Evolutionary conservation across 345 rosid genomes (phyloP), one percentile per base, ranked within the genome.

Genomic region (Mercurialis annua): DNA sequence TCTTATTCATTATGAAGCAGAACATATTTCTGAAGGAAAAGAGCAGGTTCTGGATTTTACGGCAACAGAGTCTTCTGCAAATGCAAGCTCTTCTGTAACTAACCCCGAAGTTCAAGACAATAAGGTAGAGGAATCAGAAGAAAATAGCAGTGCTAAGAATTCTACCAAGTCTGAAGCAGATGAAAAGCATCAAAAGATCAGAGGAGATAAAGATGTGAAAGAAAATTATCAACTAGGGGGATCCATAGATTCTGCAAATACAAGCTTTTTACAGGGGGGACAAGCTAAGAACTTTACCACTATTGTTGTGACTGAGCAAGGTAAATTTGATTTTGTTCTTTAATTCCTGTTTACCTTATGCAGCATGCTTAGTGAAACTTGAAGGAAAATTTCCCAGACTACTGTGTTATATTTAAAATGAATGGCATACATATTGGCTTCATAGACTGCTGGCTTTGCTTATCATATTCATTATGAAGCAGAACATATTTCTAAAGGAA

Each of bases 251-350:
- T 52, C 65, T 42, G 34, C 26, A 60, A 58, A 36, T 56, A 7
- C 38, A 59, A 70, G 67, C 38, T 62, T 79, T 49, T 64, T 76
- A 8, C 23, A 16, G 50, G 46, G 43, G 47, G 67, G 20, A 16
- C 47, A 75, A 59, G 69, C 71, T 68, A 31, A 51, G 73, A 75
- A 54, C 56, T 14, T 27, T 9, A 62, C 75, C 29, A 62, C 75
- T 27, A 24, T 21, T 38, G 18, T 46, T 24, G 31, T 57, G 62
- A 61, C 68, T 24, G 65, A 64, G 49, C 68, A 72, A 78, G 83
- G 84, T 79, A 68, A 52, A 59, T 34, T 36, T 17, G 11, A 59
- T 53, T 63, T n/a, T 51, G 56, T 59, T 64, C 66, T 11, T 44
- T 51, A 26, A 34, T 69, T 30, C 48, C 24, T 27, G 26, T 54